phyloP scores from a whole-genome alignment of 768 basidiomycete species.

The Phylloporus arenicola region DNA sequence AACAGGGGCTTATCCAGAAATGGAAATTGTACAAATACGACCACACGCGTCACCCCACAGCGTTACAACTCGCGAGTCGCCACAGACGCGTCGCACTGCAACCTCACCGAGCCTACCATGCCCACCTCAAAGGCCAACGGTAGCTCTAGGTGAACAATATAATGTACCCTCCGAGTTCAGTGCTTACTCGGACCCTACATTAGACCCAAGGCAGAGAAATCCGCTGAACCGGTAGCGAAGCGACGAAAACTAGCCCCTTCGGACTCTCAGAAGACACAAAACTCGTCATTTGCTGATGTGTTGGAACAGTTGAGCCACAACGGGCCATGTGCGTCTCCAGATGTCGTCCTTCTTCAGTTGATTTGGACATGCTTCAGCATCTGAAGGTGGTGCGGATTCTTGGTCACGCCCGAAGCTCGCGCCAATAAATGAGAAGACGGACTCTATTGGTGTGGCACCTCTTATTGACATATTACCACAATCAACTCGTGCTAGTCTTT shows the following conservation, averaged over 20 bases:
- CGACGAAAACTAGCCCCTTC: slow-evolving; percentile 46
- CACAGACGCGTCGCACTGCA: slow-evolving; percentile 7
- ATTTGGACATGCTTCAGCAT: slow-evolving; percentile 34
- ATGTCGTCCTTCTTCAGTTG: not conserved
- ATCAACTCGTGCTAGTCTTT: slow-evolving; percentile 52
- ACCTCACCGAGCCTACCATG: slow-evolving; percentile 8
- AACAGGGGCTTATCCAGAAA: slow-evolving; percentile 13
- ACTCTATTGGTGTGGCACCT: slow-evolving; percentile 57
- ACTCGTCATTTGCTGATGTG: slow-evolving; percentile 55
- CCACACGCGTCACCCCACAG: slow-evolving; percentile 28
- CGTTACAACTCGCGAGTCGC: not conserved
- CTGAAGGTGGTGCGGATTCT: slow-evolving; percentile 71
- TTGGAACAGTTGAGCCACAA: slow-evolving; percentile 58
- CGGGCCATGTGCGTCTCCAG: slow-evolving; percentile 36
- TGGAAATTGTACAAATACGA: slow-evolving; percentile 20
- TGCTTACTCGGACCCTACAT: slow-evolving; percentile 5
- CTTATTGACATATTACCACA: not conserved
- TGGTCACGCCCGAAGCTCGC: slow-evolving; percentile 66
- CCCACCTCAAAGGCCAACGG: slow-evolving; percentile 8
- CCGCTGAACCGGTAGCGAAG: slow-evolving; percentile 43
- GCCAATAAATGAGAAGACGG: slow-evolving; percentile 50
- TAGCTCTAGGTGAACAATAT: slow-evolving; percentile 12
- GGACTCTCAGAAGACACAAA: slow-evolving; percentile 24
- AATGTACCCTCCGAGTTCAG: not conserved
- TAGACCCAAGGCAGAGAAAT: slow-evolving; percentile 22